Evolutionary conservation across 257 asterid genomes (phyloP), one percentile per base, ranked within the genome.

Genomic region (Oldenlandia corymbosa): DNA sequence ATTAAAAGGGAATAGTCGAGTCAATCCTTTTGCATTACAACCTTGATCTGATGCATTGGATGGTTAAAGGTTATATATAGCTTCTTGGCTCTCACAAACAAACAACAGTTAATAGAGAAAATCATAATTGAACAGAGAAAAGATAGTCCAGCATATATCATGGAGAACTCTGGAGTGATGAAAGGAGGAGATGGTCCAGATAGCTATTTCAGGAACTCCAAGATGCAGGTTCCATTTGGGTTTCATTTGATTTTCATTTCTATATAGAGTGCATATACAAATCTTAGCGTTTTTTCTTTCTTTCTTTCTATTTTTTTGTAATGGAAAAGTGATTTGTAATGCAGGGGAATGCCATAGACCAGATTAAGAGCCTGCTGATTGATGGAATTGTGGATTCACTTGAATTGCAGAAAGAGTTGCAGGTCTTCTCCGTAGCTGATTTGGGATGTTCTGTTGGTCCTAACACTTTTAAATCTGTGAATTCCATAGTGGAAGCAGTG

Each of bases 391-490:
- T 27, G 24, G 71, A 66, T 49, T 7, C 7, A 7, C 64, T 54
- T 4, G 64, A 66, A 53, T 34, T 55, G 10, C n/a, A 12, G 18
- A 43, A n/a, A 3, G 64, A 41, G 42, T 41, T 11, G 10, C 13
- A 26, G 2, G 32, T 55, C 36, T 42, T 66, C 36, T 9, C 64
- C 43, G 73, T 81, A 51, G 87, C 81, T 23, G 91, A 81, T 48
- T 76, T 77, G 18, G 91, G 91, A 42, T 79, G 87, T 64, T 81
- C 81, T 24, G 78, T 81, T 9, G 93, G 93, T 7, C 72, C 67
- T 17, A 83, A 83, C 73, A 78, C 85, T 0, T 76, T 82, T 27
- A 73, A 77, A 1, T 79, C 79, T 3, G 69, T 78, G 47, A 75
- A 66, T 39, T 77, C 66, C n/a, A 75, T 81, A 62, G 73, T 68